Percentiles rank a stretch among this genome's conserved stretches.
Evolutionary conservation across 345 rosid genomes (phyloP).

Genomic region (Eucalyptus cladocalyx): DNA sequence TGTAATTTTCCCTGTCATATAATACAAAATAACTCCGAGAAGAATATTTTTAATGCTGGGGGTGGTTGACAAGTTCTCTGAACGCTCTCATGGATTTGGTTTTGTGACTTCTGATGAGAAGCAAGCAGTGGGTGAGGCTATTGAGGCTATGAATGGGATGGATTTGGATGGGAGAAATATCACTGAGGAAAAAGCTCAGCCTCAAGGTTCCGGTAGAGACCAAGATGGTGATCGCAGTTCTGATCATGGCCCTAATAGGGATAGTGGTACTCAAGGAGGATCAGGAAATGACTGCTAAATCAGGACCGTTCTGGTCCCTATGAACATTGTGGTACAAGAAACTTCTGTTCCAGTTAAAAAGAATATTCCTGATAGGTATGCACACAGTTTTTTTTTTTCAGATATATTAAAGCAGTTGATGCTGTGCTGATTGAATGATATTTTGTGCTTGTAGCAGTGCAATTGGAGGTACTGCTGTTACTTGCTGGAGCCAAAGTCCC

Average conservation of each 20-base stretch:
- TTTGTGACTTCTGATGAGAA: slow-evolving; percentile 81
- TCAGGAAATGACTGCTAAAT: slow-evolving; percentile 57
- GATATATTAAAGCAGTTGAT: not conserved
- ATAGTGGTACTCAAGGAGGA: slow-evolving; percentile 60
- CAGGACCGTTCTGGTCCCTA: slow-evolving; percentile 81
- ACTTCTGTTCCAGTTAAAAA: slow-evolving; percentile 26
- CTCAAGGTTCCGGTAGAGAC: slow-evolving; percentile 67
- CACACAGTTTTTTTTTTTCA: not conserved
- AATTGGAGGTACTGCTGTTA: slow-evolving; percentile 7
- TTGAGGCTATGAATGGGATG: slow-evolving; percentile 79
- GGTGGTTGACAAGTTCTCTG: slow-evolving; percentile 74
- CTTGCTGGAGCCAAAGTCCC: slow-evolving; percentile 9
- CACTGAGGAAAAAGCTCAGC: slow-evolving; percentile 90
- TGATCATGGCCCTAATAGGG: slow-evolving; percentile 46
- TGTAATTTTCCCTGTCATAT: not conserved
- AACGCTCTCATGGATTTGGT: slow-evolving; percentile 92
- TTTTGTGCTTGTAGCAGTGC: not conserved
- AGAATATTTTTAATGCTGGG: slow-evolving; percentile 22
- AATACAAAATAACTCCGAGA: not conserved
- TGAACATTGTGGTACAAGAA: slow-evolving; percentile 57
- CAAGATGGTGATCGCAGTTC: slow-evolving; percentile 54
- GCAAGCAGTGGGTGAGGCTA: slow-evolving; percentile 83
- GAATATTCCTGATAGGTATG: not conserved
- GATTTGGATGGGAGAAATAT: slow-evolving; percentile 82
- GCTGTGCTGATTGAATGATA: not conserved